These are phyloP conservation scores for Penicillium thymicola DNA, from an alignment of 2,329 filamentous ascomycete species.

Conservation along the genomic window DNA sequence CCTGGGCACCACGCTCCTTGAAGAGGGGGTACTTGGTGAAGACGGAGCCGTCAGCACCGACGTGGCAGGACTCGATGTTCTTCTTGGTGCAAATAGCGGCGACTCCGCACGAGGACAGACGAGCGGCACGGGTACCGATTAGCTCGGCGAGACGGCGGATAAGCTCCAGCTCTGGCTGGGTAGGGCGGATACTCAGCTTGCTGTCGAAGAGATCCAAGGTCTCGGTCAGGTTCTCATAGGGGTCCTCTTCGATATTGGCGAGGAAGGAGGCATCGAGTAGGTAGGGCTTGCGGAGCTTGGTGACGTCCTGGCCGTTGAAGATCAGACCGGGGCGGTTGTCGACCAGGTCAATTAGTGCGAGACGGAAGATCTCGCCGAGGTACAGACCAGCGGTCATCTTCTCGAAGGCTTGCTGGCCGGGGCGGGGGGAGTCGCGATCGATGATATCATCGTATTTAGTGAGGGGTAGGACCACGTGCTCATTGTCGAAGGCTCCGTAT, in stretches of 20 bases:
- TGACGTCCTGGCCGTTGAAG: constrained; percentile 79
- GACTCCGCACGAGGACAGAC: constrained; percentile 89
- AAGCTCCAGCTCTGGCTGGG: constrained; percentile 78
- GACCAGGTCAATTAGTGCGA: constrained; percentile 80
- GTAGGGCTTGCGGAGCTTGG: constrained; percentile 79
- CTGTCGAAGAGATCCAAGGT: constrained; percentile 77
- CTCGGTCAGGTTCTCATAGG: constrained; percentile 91
- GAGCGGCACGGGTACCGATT: constrained; percentile 90
- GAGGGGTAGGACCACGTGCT: constrained; percentile 79
- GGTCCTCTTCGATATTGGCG: constrained; percentile 89
- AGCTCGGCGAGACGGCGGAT: constrained; percentile 85
- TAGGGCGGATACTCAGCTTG: constrained; percentile 69
- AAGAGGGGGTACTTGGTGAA: constrained; percentile 99
- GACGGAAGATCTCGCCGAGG: constrained; percentile 88
- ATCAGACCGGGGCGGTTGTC: constrained; percentile 71
- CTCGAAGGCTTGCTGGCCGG: constrained; percentile 92
- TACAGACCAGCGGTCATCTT: constrained; percentile 98
- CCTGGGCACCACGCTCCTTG: constrained; percentile 84
- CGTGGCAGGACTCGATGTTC: constrained; percentile 79
- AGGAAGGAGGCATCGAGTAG: constrained; percentile 90
- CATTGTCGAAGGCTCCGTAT: constrained; percentile 95
- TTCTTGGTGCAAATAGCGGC: constrained; percentile 98
- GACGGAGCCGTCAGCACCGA: constrained; percentile 93
- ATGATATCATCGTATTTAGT: constrained; percentile 84
- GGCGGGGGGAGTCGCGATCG: constrained; percentile 86